These are phyloP conservation scores for Nannochloropsis gaditana DNA, from an alignment of 108 stramenopile species.

Conservation along the genomic window DNA sequence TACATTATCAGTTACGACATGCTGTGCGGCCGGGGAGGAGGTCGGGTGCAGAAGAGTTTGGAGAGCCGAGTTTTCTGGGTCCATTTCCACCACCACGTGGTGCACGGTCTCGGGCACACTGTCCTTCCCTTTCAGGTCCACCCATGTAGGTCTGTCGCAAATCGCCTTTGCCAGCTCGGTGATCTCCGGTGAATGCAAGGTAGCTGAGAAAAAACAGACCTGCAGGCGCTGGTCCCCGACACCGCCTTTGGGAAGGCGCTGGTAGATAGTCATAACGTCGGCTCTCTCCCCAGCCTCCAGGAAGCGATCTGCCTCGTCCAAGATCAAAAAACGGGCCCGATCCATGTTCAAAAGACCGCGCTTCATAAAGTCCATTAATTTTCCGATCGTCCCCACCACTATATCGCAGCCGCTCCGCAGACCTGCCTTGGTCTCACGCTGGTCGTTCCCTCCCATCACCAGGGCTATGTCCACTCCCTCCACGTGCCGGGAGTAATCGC, in stretches of 20 bases:
- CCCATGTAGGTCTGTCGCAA: conserved; percentile 58
- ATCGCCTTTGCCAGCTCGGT: conserved; percentile 40
- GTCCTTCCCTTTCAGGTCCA: conserved; percentile 59
- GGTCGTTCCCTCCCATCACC: background rate
- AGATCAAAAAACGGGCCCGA: conserved; percentile 44
- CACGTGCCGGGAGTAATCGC: conserved; percentile 8
- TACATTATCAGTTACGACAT: background rate
- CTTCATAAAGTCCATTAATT: conserved; percentile 47
- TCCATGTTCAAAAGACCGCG: conserved; percentile 38
- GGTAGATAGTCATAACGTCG: conserved; percentile 38
- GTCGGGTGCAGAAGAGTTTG: background rate
- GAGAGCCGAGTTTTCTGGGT: conserved; percentile 30
- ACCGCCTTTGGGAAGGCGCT: conserved; percentile 39
- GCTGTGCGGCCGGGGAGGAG: background rate
- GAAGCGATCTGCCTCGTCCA: conserved; percentile 53
- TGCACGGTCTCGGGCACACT: conserved; percentile 58
- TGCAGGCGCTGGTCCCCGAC: conserved; percentile 51
- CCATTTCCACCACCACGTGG: conserved; percentile 55
- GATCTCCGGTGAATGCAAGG: conserved; percentile 53
- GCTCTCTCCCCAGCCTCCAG: conserved; percentile 39
- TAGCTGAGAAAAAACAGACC: conserved; percentile 61
- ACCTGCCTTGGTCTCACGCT: conserved; percentile 6
- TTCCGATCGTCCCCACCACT: conserved; percentile 52
- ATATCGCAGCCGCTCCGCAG: conserved; percentile 38
- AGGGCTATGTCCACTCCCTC: background rate